Conservation (phyloP, 441 rosid species). For the Gossypium trilobum region DNA sequence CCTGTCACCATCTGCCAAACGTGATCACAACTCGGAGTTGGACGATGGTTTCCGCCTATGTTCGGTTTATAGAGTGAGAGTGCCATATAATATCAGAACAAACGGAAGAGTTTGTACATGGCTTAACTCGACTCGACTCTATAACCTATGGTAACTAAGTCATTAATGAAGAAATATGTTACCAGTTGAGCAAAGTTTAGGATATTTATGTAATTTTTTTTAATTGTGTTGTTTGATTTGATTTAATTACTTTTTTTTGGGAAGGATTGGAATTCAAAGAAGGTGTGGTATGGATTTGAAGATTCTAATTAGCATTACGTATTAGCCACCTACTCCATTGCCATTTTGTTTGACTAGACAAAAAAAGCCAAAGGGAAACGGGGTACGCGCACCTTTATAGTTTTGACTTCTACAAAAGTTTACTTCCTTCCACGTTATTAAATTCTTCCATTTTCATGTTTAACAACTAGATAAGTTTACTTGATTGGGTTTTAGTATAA, state of each 20-base stretch:
- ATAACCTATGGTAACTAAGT: too few species aligned
- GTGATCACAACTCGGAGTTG: neutral
- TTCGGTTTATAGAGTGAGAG: too few species aligned
- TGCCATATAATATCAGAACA: too few species aligned
- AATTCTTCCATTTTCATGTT: neutral
- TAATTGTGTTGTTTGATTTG: neutral
- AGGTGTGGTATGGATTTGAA: neutral
- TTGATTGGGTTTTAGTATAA: too few species aligned
- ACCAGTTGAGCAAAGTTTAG: neutral
- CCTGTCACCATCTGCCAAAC: neutral
- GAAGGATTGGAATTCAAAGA: neutral
- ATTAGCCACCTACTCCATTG: neutral
- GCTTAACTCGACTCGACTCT: too few species aligned
- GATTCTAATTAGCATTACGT: neutral
- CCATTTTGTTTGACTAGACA: neutral
- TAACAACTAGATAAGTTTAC: neutral
- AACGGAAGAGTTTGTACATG: too few species aligned
- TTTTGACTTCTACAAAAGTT: neutral
- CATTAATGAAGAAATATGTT: too few species aligned
- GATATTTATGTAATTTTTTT: neutral
- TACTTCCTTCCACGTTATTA: neutral
- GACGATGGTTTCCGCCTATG: too few species aligned
- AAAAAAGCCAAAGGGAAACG: neutral
- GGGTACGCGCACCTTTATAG: neutral
- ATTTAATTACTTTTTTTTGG: neutral